Conservation (phyloP, 2,329 filamentous ascomycete species). For the Fusarium goolgardi region DNA sequence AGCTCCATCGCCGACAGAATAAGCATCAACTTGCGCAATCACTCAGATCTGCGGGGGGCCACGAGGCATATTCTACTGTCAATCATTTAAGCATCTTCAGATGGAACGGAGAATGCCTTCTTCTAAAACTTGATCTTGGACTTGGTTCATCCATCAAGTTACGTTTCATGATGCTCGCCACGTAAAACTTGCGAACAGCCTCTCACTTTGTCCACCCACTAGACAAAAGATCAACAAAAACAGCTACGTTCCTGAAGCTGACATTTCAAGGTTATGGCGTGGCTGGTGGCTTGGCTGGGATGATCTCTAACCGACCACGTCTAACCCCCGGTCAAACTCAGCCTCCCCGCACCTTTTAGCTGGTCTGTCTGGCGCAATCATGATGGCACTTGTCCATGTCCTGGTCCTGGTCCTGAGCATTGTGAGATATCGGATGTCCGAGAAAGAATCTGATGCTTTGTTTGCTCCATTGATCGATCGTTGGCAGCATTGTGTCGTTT, state of each 20-base stretch:
- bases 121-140: neutral
- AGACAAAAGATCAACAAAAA: conserved; percentile 11
- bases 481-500: neutral
- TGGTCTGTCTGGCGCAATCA: neutral
- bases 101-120: neutral
- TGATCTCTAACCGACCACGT: conserved; percentile 1
- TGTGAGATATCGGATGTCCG: neutral
- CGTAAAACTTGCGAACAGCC: conserved; percentile 11
- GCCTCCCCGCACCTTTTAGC: conserved; percentile 29
- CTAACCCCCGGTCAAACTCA: conserved; percentile 21
- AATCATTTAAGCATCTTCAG: neutral
- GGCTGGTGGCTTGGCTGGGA: conserved; percentile 34
- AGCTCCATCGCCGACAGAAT: conserved; percentile 14
- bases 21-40: conserved; percentile 38
- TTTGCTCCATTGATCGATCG: neutral
- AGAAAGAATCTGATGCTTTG: neutral
- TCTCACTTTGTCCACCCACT: conserved; percentile 13
- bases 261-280: conserved; percentile 29
- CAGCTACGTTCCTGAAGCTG: conserved; percentile 18
- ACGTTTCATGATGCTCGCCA: conserved; percentile 10
- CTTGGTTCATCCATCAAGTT: neutral
- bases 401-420: neutral
- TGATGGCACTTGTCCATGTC: conserved; percentile 5
- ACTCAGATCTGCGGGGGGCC: conserved; percentile 17
- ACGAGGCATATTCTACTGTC: neutral